phyloP scores from a whole-genome alignment of 495 filamentous ascomycete species.

The Penicillium taxi region DNA sequence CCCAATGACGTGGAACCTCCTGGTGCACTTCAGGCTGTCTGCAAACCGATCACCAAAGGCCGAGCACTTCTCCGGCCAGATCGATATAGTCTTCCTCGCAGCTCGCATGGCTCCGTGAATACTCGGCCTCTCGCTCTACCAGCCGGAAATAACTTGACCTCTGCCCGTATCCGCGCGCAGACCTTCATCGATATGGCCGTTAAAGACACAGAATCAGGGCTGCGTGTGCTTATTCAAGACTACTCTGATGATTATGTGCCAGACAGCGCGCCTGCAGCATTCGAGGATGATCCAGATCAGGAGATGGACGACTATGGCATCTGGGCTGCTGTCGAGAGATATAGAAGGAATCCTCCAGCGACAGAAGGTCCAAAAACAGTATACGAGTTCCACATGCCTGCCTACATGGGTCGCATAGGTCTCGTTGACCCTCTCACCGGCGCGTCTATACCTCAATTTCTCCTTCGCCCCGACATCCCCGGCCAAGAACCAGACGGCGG shows the following conservation, averaged over 20 bases:
- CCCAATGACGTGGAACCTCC: slow-evolving; percentile 62
- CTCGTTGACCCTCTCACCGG: slow-evolving; percentile 21
- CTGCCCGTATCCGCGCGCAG: slow-evolving; percentile 41
- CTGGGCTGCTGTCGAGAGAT: slow-evolving; percentile 24
- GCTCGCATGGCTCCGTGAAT: slow-evolving; percentile 40
- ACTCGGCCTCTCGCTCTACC: slow-evolving; percentile 37
- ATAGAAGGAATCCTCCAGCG: slow-evolving; percentile 15
- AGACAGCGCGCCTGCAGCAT: slow-evolving; percentile 28
- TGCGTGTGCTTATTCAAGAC: slow-evolving; percentile 38
- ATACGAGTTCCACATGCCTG: slow-evolving; percentile 38
- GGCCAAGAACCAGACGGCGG: slow-evolving; percentile 40
- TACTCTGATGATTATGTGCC: slow-evolving; percentile 36
- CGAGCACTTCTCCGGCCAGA: slow-evolving; percentile 44
- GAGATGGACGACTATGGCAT: slow-evolving; percentile 34
- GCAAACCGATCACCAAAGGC: slow-evolving; percentile 48
- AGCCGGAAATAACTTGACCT: slow-evolving; percentile 39
- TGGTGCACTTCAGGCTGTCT: slow-evolving; percentile 62
- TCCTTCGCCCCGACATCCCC: slow-evolving; percentile 37
- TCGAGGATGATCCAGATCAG: slow-evolving; percentile 29
- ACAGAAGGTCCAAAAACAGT: slow-evolving; percentile 33
- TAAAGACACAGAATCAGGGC: slow-evolving; percentile 36
- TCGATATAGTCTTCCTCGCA: slow-evolving; percentile 40
- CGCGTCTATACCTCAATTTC: slow-evolving; percentile 34
- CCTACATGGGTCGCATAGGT: slow-evolving; percentile 38
- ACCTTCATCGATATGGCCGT: slow-evolving; percentile 44